Evolutionary conservation across 1,284 basidiomycete genomes (phyloP).

Genomic region (Rhodotorula sp.): DNA sequence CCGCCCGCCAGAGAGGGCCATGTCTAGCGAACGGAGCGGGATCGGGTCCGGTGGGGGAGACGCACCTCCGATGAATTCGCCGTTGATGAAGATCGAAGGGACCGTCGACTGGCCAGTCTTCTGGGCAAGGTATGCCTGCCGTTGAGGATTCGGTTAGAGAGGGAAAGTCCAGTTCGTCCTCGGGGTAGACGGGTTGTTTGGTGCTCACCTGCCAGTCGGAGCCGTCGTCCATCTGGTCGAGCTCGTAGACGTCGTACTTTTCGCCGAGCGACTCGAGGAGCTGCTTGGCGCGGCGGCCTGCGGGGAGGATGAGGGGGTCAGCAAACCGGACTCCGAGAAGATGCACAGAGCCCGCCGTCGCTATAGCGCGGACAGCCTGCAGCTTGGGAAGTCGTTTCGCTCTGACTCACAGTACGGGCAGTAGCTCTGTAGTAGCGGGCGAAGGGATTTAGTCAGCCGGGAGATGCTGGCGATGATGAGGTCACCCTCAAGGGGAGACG

Average conservation of each 20-base stretch:
- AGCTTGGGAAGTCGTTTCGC: neutral
- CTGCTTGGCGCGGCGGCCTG: slow-evolving; percentile 44
- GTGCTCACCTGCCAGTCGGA: slow-evolving; percentile 34
- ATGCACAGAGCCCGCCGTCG: too few species aligned
- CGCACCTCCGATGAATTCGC: slow-evolving; percentile 49
- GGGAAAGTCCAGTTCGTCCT: too few species aligned
- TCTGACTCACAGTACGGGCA: slow-evolving; percentile 23
- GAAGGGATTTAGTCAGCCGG: neutral
- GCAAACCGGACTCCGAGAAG: too few species aligned
- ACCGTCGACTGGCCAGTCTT: slow-evolving; percentile 53
- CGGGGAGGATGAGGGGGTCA: neutral
- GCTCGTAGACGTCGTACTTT: slow-evolving; percentile 47
- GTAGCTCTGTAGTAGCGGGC: slow-evolving; percentile 15
- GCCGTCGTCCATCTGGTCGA: slow-evolving; percentile 48
- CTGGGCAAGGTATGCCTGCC: slow-evolving; percentile 48
- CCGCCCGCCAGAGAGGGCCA: neutral
- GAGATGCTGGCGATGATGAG: neutral
- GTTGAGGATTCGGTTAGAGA: neutral
- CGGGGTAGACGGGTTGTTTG: neutral
- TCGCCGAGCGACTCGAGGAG: slow-evolving; percentile 47
- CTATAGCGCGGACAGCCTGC: too few species aligned
- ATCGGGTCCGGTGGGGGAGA: neutral
- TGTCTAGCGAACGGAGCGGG: too few species aligned
- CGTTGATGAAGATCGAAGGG: slow-evolving; percentile 52
- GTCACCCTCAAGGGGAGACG: neutral